Conservation (phyloP, 495 filamentous ascomycete species). For the Penicillium lagena region DNA sequence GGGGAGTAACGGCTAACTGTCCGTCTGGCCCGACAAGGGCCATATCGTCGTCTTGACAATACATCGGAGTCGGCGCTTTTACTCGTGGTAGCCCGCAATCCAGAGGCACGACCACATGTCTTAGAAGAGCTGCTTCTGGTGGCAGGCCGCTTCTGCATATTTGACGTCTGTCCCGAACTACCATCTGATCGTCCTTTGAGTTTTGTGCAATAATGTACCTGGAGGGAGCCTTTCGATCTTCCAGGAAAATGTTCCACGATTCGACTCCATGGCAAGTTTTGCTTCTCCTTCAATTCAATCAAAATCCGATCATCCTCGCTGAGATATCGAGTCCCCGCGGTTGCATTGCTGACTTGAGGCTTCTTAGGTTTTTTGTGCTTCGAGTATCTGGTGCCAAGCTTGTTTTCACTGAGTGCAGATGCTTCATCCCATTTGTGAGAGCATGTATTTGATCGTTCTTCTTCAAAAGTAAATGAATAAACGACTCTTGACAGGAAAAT, state of each 20-base stretch:
- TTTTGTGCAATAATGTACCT: background rate
- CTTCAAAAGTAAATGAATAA: background rate
- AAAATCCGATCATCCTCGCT: background rate
- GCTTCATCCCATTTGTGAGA: no score
- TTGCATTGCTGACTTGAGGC: background rate
- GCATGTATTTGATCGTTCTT: background rate
- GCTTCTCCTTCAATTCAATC: background rate
- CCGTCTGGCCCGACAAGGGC: no score
- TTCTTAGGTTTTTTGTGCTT: background rate
- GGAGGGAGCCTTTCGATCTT: background rate
- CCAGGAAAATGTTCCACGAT: background rate
- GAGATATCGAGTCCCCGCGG: background rate
- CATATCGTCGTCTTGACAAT: no score
- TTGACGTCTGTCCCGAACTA: no score
- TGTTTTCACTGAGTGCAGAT: no score
- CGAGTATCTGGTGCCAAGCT: background rate
- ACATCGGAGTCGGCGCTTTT: no score
- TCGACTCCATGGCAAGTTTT: background rate
- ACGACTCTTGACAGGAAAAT: background rate
- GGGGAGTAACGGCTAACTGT: no score
- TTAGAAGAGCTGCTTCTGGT: no score
- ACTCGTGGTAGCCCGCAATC: no score
- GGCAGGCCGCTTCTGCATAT: no score
- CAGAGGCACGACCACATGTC: no score
- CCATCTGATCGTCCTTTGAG: no score